Conservation (phyloP, 148 eudicot genomes). For the Pharnaceum exiguum region DNA sequence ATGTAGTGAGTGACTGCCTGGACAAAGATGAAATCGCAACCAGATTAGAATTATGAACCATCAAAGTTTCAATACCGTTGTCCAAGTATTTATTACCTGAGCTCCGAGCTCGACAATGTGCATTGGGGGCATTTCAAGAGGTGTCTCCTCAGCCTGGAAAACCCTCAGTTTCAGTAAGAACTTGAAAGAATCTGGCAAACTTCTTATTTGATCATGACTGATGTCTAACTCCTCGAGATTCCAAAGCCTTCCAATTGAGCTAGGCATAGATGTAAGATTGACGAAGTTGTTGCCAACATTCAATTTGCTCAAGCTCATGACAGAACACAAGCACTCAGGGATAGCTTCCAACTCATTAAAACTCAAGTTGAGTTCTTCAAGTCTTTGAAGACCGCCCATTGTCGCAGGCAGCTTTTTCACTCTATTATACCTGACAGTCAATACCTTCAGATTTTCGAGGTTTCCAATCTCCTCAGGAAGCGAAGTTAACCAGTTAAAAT, state of each 20-base stretch:
- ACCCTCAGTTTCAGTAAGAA: constrained; percentile 40
- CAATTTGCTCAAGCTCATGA: constrained; percentile 38
- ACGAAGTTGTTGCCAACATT: constrained; percentile 75
- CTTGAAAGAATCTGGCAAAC: constrained; percentile 63
- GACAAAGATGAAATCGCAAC: constrained; percentile 9
- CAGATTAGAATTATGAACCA: not conserved
- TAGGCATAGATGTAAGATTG: constrained; percentile 59
- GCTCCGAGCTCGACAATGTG: constrained; percentile 46
- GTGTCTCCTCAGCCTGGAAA: constrained; percentile 62
- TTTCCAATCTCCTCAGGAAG: constrained; percentile 70
- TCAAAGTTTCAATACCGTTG: not conserved
- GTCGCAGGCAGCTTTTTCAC: constrained; percentile 53
- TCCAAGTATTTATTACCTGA: constrained; percentile 34
- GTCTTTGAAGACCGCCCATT: constrained; percentile 39
- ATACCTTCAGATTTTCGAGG: constrained; percentile 41
- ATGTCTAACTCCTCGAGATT: constrained; percentile 69
- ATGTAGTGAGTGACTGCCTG: constrained; percentile 71
- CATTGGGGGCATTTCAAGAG: constrained; percentile 59
- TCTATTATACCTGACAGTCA: constrained; percentile 53
- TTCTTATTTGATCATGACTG: constrained; percentile 56
- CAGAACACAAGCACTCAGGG: constrained; percentile 59
- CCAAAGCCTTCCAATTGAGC: constrained; percentile 54
- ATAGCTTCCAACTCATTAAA: constrained; percentile 65
- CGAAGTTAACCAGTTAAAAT: constrained; percentile 54
- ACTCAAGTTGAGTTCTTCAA: constrained; percentile 56